Evolutionary conservation across 768 basidiomycete species (phyloP).

Genomic region (Suillus subaureus): DNA sequence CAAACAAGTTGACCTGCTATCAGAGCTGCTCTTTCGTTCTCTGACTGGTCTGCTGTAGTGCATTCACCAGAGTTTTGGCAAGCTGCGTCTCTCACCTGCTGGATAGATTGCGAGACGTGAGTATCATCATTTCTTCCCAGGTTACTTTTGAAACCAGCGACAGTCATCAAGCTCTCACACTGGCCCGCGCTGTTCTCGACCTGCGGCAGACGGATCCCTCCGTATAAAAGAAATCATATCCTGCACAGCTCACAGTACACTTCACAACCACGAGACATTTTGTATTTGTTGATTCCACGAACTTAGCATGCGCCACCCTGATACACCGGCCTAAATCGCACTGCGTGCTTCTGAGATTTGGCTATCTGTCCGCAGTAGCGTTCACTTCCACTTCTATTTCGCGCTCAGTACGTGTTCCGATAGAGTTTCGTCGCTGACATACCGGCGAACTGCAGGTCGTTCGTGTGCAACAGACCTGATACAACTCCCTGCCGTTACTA

Average conservation of each 20-base stretch:
- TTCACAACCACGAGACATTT: too few relatives aligned
- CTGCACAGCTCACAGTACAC: too few relatives aligned
- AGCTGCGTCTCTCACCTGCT: slow-evolving; percentile 68
- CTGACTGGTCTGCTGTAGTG: neutral
- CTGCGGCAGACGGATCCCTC: too few relatives aligned
- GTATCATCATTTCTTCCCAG: neutral
- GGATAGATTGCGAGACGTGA: slow-evolving; percentile 53
- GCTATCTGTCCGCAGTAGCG: too few relatives aligned
- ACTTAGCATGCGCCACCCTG: too few relatives aligned
- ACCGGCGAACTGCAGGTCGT: neutral
- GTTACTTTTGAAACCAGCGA: neutral
- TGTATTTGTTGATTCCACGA: too few relatives aligned
- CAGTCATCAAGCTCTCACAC: slow-evolving; percentile 8
- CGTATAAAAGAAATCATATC: too few relatives aligned
- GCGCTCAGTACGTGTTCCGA: neutral
- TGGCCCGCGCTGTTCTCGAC: neutral
- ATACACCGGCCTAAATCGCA: too few relatives aligned
- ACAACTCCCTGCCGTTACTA: neutral
- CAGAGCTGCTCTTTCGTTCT: neutral
- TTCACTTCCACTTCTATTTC: neutral
- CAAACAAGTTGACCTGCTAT: slow-evolving; percentile 23
- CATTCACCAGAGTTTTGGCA: slow-evolving; percentile 47
- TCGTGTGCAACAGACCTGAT: neutral
- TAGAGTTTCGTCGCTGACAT: too few relatives aligned
- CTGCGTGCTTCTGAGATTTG: too few relatives aligned